Conservation (phyloP, 495 filamentous ascomycete genomes). For the Usnea hakonensis region DNA sequence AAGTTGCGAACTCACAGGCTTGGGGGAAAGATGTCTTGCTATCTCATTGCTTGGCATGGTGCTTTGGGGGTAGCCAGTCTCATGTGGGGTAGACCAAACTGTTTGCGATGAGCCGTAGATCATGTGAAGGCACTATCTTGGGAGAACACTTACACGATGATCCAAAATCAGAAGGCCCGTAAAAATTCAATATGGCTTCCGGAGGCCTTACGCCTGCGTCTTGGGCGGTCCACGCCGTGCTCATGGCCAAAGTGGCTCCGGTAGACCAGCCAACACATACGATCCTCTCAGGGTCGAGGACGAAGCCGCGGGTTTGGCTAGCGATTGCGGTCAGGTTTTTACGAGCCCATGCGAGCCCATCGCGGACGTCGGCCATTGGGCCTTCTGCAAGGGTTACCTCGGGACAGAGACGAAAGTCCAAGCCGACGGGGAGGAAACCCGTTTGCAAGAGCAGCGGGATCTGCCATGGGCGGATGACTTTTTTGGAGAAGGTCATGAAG, state of each 20-base stretch:
- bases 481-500: conserved; percentile 4
- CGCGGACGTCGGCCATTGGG: conserved; percentile 1
- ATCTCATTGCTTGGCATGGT: conserved; percentile 1
- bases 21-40: neutral
- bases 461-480: neutral
- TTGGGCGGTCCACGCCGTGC: conserved; percentile 32
- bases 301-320: neutral
- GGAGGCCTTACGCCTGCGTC: conserved; percentile 29
- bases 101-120: too few species aligned
- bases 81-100: neutral
- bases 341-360: neutral
- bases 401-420: neutral
- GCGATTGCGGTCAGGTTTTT: neutral
- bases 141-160: neutral
- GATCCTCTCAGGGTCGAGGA: neutral
- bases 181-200: conserved; percentile 41
- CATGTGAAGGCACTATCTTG: too few species aligned
- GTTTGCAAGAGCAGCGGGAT: neutral
- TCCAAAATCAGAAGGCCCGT: conserved; percentile 34
- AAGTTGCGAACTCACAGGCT: neutral
- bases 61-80: neutral
- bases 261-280: conserved; percentile 45
- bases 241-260: conserved; percentile 43
- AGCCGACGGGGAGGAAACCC: conserved; percentile 2
- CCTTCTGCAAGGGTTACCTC: conserved; percentile 2